Conservation (phyloP, 805 yeast genomes). For the Yarrowia deformans region DNA sequence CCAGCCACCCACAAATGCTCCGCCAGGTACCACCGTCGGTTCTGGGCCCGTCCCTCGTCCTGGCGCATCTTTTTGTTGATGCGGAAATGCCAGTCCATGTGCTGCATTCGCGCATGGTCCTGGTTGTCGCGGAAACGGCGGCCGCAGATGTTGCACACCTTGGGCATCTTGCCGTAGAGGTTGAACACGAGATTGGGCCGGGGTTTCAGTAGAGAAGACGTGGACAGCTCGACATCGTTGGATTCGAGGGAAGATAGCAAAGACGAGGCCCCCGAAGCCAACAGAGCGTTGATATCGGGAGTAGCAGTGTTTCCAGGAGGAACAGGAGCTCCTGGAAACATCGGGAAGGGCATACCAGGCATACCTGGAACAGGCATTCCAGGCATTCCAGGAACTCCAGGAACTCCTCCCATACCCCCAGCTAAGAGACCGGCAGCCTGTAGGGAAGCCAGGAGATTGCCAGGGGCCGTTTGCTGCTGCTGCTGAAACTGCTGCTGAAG, state of each 20-base stretch:
- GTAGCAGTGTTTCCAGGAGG: background rate
- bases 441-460: conserved; percentile 34
- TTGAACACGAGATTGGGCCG: conserved; percentile 49
- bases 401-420: conserved; percentile 7
- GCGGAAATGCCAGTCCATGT: conserved; percentile 96
- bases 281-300: conserved; percentile 4
- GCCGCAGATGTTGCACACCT: conserved; percentile 90
- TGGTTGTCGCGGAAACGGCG: conserved; percentile 65
- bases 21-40: conserved; percentile 82
- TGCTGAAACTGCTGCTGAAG: conserved; percentile 1
- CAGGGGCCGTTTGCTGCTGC: background rate
- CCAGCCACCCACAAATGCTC: conserved; percentile 75
- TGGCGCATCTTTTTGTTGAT: conserved; percentile 77
- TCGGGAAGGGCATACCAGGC: conserved; percentile 20
- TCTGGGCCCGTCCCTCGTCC: conserved; percentile 58
- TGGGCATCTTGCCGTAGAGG: conserved; percentile 67
- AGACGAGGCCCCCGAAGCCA: conserved; percentile 28
- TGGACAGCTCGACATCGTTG: conserved; percentile 48
- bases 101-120: conserved; percentile 58
- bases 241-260: conserved; percentile 28
- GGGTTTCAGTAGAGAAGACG: conserved; percentile 48
- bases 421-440: conserved; percentile 17
- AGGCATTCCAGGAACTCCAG: conserved; percentile 21
- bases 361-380: conserved; percentile 7
- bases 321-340: background rate